Conservation (phyloP, 768 basidiomycete species). For the Amanita molliuscula region DNA sequence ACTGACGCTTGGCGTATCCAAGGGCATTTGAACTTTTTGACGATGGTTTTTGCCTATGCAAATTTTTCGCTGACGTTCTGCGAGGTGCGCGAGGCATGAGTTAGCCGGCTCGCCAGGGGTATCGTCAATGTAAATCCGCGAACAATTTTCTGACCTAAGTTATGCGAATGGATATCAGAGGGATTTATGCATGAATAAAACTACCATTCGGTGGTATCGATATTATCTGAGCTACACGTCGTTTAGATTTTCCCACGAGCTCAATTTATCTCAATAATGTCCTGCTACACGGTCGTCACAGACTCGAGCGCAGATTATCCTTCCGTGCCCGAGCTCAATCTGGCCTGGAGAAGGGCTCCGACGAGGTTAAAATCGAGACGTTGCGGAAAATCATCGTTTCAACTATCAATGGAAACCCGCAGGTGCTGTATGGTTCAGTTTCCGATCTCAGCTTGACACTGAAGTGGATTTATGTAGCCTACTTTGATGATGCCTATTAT, state of each 20-base stretch:
- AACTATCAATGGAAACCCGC: conserved; percentile 90
- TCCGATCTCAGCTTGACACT: not conserved
- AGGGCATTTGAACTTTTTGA: conserved; percentile 28
- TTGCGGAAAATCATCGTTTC: conserved; percentile 89
- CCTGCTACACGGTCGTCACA: conserved; percentile 66
- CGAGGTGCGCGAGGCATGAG: conserved; percentile 1
- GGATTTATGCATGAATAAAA: not conserved
- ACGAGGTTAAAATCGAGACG: conserved; percentile 95
- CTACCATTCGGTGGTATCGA: not conserved
- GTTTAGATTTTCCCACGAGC: conserved; percentile 10
- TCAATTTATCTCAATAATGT: conserved; percentile 17
- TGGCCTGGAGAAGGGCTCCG: conserved; percentile 87
- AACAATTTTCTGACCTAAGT: too few species aligned
- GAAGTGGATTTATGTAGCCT: conserved; percentile 39
- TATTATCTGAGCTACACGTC: conserved; percentile 6
- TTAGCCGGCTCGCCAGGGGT: not conserved
- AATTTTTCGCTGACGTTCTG: not conserved
- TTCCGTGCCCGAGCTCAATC: conserved; percentile 70
- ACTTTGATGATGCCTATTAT: conserved; percentile 94
- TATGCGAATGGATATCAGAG: not conserved
- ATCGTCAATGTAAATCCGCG: not conserved
- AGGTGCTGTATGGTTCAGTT: conserved; percentile 40
- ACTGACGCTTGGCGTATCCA: conserved; percentile 43
- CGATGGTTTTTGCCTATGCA: conserved; percentile 13
- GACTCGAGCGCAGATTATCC: conserved; percentile 69